Conservation (phyloP, 768 basidiomycete species). For the Fistulinella prunicolor region DNA sequence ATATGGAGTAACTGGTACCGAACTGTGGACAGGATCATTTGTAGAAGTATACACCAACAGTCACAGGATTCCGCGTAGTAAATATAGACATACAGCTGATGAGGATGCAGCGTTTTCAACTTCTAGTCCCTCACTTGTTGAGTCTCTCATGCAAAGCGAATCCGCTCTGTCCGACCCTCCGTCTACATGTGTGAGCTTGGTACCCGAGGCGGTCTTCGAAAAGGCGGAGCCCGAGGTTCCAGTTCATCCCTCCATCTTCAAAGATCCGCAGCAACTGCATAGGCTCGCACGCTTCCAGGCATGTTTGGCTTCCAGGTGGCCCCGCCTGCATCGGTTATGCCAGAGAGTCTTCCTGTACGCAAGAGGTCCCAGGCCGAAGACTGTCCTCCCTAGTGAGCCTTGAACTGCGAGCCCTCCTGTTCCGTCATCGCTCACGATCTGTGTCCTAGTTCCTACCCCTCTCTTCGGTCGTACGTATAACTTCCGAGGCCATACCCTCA, state of each 20-base stretch:
- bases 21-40: no score
- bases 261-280: background rate
- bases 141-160: constrained; percentile 13
- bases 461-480: constrained; percentile 50
- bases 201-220: background rate
- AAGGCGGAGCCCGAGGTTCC: constrained; percentile 5
- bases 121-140: no score
- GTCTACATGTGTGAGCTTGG: constrained; percentile 12
- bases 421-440: background rate
- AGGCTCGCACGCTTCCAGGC: constrained; percentile 9
- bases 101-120: no score
- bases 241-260: background rate
- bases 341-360: constrained; percentile 34
- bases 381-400: constrained; percentile 43
- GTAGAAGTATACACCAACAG: no score
- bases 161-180: constrained; percentile 2
- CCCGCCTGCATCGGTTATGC: constrained; percentile 17
- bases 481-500: constrained; percentile 36
- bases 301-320: constrained; percentile 10
- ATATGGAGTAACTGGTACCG: no score
- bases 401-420: background rate
- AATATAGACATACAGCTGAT: no score
- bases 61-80: no score
- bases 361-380: constrained; percentile 60
- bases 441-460: constrained; percentile 48